A percentile compares a stretch with the other conserved stretches of the same genome.
Evolutionary conservation across 2,329 filamentous ascomycete genomes (phyloP).

Genomic region (Penicillium sp.): DNA sequence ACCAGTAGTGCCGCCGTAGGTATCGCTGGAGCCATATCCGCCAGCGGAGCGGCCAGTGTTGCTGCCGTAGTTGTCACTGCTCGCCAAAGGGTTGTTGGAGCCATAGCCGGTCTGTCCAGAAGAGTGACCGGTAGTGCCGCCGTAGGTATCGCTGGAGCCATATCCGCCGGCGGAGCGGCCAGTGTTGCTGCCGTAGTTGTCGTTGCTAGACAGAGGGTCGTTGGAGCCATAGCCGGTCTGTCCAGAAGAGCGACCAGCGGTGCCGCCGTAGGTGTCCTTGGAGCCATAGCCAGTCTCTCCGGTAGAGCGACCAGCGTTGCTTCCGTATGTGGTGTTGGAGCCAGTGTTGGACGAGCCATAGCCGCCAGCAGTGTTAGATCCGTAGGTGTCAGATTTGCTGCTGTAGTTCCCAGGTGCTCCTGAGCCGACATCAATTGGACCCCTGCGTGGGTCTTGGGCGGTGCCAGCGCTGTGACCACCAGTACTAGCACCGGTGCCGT

Average conservation of each 20-base stretch:
- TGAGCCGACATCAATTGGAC: background rate
- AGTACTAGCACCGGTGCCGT: background rate
- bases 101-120: background rate
- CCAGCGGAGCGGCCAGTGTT: background rate
- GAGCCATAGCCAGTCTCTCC: background rate
- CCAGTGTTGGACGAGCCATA: conserved; percentile 13
- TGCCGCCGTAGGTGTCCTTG: background rate
- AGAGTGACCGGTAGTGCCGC: background rate
- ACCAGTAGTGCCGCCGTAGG: background rate
- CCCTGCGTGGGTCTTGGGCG: conserved; percentile 3
- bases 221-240: background rate
- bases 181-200: background rate
- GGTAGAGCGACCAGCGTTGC: background rate
- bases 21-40: background rate
- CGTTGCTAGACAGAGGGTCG: background rate
- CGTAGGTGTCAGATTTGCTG: background rate
- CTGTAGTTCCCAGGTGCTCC: conserved; percentile 1
- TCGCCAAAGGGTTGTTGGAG: background rate
- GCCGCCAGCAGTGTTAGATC: conserved; percentile 2
- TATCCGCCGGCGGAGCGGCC: background rate
- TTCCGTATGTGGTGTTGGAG: background rate
- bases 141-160: background rate
- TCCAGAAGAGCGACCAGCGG: background rate
- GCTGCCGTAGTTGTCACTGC: background rate
- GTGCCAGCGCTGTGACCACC: background rate